These are phyloP conservation scores for Datura wrightii DNA, from an alignment of 257 asterid genomes.

Conservation along the genomic window DNA sequence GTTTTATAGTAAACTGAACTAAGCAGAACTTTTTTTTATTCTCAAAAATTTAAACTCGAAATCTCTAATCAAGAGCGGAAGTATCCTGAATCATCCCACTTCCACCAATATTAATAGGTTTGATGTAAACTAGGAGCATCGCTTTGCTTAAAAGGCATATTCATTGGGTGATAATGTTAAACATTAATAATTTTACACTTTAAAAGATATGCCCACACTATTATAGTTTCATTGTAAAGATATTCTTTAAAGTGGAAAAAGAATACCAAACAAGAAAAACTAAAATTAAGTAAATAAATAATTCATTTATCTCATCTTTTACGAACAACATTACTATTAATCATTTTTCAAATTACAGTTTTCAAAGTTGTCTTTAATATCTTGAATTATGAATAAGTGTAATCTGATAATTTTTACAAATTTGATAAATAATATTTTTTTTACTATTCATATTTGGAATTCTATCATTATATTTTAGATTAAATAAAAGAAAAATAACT, in stretches of 20 bases:
- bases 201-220: neutral
- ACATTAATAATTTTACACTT: neutral
- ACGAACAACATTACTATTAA: neutral
- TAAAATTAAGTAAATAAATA: neutral
- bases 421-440: no score
- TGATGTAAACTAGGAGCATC: neutral
- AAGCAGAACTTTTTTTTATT: no score
- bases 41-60: no score
- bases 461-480: no score
- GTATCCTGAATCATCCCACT: no score
- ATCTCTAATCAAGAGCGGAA: no score
- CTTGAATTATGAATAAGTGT: no score
- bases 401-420: no score
- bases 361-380: no score
- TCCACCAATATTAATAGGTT: neutral
- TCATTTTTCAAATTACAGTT: neutral
- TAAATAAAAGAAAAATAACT: no score
- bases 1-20: no score
- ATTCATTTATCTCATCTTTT: neutral
- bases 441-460: no score
- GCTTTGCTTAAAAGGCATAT: slow-evolving; percentile 23
- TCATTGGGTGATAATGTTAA: neutral
- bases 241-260: neutral
- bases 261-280: neutral
- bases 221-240: neutral